Evolutionary conservation across 345 rosid genomes (phyloP).

Genomic region (Isatis tinctoria): DNA sequence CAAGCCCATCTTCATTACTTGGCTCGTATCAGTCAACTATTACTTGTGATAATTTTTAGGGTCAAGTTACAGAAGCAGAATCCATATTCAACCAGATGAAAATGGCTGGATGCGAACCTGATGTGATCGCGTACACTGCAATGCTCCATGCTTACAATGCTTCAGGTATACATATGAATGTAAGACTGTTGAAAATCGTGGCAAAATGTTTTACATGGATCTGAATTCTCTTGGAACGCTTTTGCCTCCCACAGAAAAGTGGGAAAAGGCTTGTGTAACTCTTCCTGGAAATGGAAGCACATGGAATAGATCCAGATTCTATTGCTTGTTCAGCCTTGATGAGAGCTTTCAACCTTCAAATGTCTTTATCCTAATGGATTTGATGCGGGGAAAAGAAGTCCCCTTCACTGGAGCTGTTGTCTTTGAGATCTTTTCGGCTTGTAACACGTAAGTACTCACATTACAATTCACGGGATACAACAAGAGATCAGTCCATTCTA

Average conservation of each 20-base stretch:
- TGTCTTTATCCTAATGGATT: slow-evolving; percentile 60
- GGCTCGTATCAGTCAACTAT: too few relatives aligned
- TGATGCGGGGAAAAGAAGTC: slow-evolving; percentile 60
- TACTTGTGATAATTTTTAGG: slow-evolving; percentile 38
- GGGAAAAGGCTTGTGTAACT: slow-evolving; percentile 67
- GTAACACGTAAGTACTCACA: slow-evolving; percentile 62
- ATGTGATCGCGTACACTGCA: slow-evolving; percentile 73
- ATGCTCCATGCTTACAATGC: slow-evolving; percentile 74
- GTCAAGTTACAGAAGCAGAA: slow-evolving; percentile 71
- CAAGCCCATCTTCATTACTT: too few relatives aligned
- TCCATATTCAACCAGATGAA: slow-evolving; percentile 74
- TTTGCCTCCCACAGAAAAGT: slow-evolving; percentile 43
- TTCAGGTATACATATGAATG: slow-evolving; percentile 36
- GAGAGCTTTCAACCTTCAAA: slow-evolving; percentile 78
- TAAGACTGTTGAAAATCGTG: background rate
- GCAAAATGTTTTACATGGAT: slow-evolving; percentile 1
- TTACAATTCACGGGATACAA: background rate
- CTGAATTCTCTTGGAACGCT: slow-evolving; percentile 16
- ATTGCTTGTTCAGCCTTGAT: slow-evolving; percentile 77
- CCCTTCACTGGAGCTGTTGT: slow-evolving; percentile 58
- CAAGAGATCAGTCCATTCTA: background rate
- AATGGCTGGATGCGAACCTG: slow-evolving; percentile 60
- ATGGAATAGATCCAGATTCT: slow-evolving; percentile 58
- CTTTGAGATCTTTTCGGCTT: slow-evolving; percentile 79
- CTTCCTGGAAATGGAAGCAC: slow-evolving; percentile 71